These are phyloP conservation scores for Aureobasidium sp. DNA, from an alignment of 2,329 filamentous ascomycete genomes.

Conservation along the genomic window DNA sequence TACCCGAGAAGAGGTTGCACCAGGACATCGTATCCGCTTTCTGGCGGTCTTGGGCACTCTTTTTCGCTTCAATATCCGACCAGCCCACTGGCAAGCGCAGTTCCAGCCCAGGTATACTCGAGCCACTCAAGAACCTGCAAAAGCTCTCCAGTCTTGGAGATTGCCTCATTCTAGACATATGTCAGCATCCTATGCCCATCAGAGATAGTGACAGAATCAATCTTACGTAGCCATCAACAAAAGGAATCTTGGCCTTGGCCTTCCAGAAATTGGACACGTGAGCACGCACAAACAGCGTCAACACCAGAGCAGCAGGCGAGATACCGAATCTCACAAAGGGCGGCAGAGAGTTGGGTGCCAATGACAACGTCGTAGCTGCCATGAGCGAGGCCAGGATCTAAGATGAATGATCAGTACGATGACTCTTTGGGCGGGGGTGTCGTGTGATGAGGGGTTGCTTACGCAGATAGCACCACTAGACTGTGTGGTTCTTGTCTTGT, in stretches of 20 bases:
- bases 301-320: conserved; percentile 24
- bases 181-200: conserved; percentile 18
- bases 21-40: neutral
- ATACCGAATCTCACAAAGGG: conserved; percentile 6
- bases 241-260: conserved; percentile 20
- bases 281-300: conserved; percentile 23
- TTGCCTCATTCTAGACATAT: conserved; percentile 30
- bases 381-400: conserved; percentile 27
- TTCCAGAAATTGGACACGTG: conserved; percentile 32
- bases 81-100: conserved; percentile 25
- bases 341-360: conserved; percentile 15
- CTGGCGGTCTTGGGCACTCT: neutral
- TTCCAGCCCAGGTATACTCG: conserved; percentile 30
- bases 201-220: neutral
- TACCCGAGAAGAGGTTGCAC: neutral
- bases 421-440: neutral
- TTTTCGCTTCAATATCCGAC: conserved; percentile 16
- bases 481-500: conserved; percentile 40
- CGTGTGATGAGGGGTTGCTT: conserved; percentile 5
- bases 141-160: conserved; percentile 27
- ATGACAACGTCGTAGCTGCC: conserved; percentile 21
- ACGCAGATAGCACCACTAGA: conserved; percentile 35
- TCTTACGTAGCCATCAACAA: conserved; percentile 16
- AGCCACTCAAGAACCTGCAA: conserved; percentile 28
- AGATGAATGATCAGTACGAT: conserved; percentile 2